phyloP scores from a whole-genome alignment of 1,284 basidiomycete species.

The Marasmius tenuissimus region DNA sequence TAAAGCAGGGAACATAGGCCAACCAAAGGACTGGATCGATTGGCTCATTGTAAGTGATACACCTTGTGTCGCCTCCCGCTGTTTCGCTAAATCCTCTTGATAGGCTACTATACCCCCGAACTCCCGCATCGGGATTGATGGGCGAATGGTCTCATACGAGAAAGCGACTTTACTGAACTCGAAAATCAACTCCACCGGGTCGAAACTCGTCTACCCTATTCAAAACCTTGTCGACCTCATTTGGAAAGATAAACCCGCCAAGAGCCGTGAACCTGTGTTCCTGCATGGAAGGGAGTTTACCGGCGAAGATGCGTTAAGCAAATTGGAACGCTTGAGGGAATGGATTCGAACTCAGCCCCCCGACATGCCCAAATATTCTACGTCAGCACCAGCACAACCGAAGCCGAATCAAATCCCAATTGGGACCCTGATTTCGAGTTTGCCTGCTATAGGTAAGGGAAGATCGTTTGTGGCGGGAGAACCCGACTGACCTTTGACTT shows the following conservation, averaged over 20 bases:
- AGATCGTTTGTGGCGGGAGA: constrained; percentile 4
- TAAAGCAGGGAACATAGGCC: constrained; percentile 58
- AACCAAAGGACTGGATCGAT: constrained; percentile 75
- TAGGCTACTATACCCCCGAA: constrained; percentile 11
- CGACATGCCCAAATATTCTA: constrained; percentile 57
- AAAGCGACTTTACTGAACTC: constrained; percentile 61
- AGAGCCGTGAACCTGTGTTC: constrained; percentile 71
- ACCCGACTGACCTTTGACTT: constrained; percentile 10
- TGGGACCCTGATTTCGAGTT: constrained; percentile 62
- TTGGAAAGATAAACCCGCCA: constrained; percentile 75
- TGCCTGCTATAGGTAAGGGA: constrained; percentile 61
- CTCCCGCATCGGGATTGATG: constrained; percentile 79
- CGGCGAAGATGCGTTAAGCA: constrained; percentile 61
- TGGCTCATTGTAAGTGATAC: constrained; percentile 60
- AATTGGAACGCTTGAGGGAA: constrained; percentile 55
- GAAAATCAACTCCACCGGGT: constrained; percentile 48
- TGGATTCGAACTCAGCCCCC: constrained; percentile 66
- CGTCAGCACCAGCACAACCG: constrained; percentile 43
- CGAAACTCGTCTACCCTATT: constrained; percentile 68
- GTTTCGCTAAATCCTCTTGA: constrained; percentile 6
- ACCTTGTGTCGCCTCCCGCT: not conserved
- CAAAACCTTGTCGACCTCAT: constrained; percentile 87
- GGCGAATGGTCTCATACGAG: constrained; percentile 81
- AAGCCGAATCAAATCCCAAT: constrained; percentile 64
- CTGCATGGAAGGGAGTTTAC: constrained; percentile 76